phyloP scores from a whole-genome alignment of 108 stramenopile species.

The Craspedostauros australis region DNA sequence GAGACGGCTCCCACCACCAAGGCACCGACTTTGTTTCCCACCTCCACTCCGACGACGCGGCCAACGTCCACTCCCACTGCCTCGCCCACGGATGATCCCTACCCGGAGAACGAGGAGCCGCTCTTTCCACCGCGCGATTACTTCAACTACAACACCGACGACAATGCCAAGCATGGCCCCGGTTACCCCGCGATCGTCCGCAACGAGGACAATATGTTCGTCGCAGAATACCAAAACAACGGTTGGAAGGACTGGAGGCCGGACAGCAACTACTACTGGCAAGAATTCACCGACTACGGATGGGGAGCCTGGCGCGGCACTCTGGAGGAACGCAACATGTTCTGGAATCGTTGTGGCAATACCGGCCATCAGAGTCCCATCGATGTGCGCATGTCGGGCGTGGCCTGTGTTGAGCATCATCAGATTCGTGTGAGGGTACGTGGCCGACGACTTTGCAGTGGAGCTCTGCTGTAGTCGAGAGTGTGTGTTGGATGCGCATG shows the following conservation, averaged over 20 bases:
- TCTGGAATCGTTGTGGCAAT: constrained; percentile 33
- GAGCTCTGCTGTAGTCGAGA: too few species aligned
- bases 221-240: constrained; percentile 34
- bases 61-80: background rate
- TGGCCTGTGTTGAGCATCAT: constrained; percentile 47
- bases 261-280: constrained; percentile 29
- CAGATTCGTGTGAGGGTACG: constrained; percentile 37
- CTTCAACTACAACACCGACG: constrained; percentile 42
- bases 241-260: constrained; percentile 15
- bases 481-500: too few species aligned
- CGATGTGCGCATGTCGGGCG: constrained; percentile 48
- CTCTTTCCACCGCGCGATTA: constrained; percentile 16
- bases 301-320: constrained; percentile 39
- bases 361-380: constrained; percentile 65
- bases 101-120: constrained; percentile 16
- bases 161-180: constrained; percentile 28
- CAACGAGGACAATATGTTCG: constrained; percentile 4
- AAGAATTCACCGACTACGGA: constrained; percentile 33
- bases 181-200: constrained; percentile 22
- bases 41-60: background rate
- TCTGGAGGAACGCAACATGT: constrained; percentile 8
- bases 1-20: background rate
- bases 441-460: too few species aligned
- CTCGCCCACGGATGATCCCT: constrained; percentile 1
- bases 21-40: background rate